Evolutionary conservation across 2,329 filamentous ascomycete species (phyloP), one percentile per base, ranked within the genome.

Genomic region (Xylariales sp.): DNA sequence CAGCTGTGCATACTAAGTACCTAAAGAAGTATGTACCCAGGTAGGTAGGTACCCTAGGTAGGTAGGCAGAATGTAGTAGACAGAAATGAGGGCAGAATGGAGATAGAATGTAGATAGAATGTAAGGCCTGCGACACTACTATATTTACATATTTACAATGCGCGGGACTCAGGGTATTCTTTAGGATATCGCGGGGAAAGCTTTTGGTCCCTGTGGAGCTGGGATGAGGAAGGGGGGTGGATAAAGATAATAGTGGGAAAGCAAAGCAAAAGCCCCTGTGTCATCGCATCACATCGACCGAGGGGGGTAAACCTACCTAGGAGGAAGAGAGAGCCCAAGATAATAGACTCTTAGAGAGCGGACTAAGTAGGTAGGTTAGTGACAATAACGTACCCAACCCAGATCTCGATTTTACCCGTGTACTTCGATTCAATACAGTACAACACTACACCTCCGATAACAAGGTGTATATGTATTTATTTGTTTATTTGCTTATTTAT

Each of bases 111-210:
- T 8, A 18, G 36, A 10, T 39, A 39, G 8, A 39, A 39, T 39
- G 36, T 8, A 23, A 23, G 23, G 23, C 23, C 23, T 23, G 23
- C 23, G 23, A 23, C 23, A 23, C 23, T 23, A 2, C 23, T 23
- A 23, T 23, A 23, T 23, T 23, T 39, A 39, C 36, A 39, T 3
- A 9, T 5, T 4, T 14, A 14, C 10, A 41, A 41, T 5, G 39
- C 12, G 39, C 9, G 23, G 48, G 14, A 2, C 5, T 28, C 12
- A 28, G 16, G 48, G 48, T 50, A 50, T 23, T 53, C 50, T 39
- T 56, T 8, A 28, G 6, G 43, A 56, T 56, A 46, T 63, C 60
- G 60, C 52, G 60, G 60, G 60, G 60, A 63, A 63, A 43, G 43
- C 32, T 49, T 56, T 46, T 23, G 46, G 28, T 39, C 52, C 52